Base-by-base conservation (phyloP, 306 rosid genomes). In the Calophaca sinica region DNA sequence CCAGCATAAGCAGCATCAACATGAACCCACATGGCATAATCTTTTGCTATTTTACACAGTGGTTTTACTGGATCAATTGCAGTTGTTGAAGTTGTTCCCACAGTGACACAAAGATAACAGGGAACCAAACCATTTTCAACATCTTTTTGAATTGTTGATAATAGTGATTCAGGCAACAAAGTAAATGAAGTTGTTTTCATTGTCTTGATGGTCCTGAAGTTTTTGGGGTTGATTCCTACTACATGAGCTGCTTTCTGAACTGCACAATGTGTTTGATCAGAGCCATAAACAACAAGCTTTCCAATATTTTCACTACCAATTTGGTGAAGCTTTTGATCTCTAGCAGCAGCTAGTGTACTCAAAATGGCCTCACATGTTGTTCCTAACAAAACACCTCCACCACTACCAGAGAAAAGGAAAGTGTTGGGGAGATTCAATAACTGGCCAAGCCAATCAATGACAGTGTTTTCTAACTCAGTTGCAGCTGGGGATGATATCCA, bases 1-100 rank as follows among this genome's bases (percentile, higher is more conserved):
- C 91, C 94, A 6, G 87, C 90, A 61, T 87, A 89, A 15, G 94
- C 94, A 33, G 94, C 90, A 58, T 89, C 94, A 68, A 85, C 86
- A 35, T 89, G 94, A 74, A 89, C 67, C 94, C 94, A 87, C 32
- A 87, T 84, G 44, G 35, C 59, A 31, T 78, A 79, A 5, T 82
- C 78, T 2, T 44, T 53, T 4, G 91, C 87, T 53, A 89, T 85
- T 32, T 82, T 66, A 20, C 87, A 73, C 1, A 89, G 51, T 8
- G 49, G 74, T 41, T 72, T 76, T 2, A 89, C 4, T 8, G 90
- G 90, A 70, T 89, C 94, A 33, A 86, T 68, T 38, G 91, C 87
- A 14, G 87, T 76, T 0, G 88, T 87, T 6, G 94, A 71, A 53
- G 94, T 87, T 3, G 94, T 89, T 1, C 90, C 94, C 67, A 89